A percentile compares a stretch with the other conserved stretches of the same genome.
Conservation (phyloP, 192 early-diverging fungal species). For the Entophlyctis luteolus region DNA sequence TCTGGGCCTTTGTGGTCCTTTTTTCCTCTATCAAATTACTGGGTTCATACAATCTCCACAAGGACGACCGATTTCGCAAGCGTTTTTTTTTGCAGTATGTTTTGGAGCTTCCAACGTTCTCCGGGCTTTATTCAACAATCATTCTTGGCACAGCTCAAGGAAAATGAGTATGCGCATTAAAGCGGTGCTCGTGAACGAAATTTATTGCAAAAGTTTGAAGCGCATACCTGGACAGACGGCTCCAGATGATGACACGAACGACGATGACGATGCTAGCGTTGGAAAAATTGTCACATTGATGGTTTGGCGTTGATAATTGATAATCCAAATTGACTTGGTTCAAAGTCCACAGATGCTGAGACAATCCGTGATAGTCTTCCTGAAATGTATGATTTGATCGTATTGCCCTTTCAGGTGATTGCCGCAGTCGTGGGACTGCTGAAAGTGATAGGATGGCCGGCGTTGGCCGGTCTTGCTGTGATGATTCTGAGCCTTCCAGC, state of each 20-base stretch:
- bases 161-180: slow-evolving; percentile 34
- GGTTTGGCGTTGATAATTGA: not conserved
- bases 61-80: not conserved
- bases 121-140: slow-evolving; percentile 36
- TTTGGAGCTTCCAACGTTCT: slow-evolving; percentile 17
- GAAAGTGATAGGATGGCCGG: slow-evolving; percentile 31
- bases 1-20: slow-evolving; percentile 35
- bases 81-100: slow-evolving; percentile 13
- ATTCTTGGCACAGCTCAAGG: slow-evolving; percentile 31
- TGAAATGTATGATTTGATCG: slow-evolving; percentile 19
- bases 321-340: not conserved
- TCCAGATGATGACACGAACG: not conserved
- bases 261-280: slow-evolving; percentile 26
- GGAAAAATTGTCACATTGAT: slow-evolving; percentile 51
- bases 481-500: slow-evolving; percentile 27
- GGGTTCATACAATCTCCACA: slow-evolving; percentile 30
- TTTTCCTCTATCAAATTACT: slow-evolving; percentile 44
- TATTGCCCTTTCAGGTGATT: slow-evolving; percentile 12
- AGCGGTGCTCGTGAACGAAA: slow-evolving; percentile 39
- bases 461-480: slow-evolving; percentile 27
- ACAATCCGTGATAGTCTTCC: slow-evolving; percentile 17
- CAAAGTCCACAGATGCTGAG: slow-evolving; percentile 21
- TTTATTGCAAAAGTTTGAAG: slow-evolving; percentile 45
- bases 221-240: slow-evolving; percentile 2
- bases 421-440: slow-evolving; percentile 20